Evolutionary conservation across 2,329 filamentous ascomycete genomes (phyloP), one percentile per base, ranked within the genome.

Genomic region (Aspergillus candidus): DNA sequence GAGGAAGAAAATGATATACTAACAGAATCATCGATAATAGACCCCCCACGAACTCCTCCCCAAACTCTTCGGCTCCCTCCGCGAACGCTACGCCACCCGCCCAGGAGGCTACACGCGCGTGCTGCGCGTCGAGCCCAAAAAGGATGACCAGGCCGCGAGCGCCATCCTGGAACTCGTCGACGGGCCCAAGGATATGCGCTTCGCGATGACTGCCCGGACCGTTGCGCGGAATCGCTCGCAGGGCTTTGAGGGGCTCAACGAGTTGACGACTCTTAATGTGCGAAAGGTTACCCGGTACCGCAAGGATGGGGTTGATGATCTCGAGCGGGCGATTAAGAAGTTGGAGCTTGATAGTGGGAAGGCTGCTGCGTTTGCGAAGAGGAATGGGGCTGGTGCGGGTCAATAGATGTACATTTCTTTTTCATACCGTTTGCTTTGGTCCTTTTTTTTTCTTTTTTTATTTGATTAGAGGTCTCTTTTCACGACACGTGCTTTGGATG

Each of bases 111-210:
- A 97, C 76, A 98, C 93, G 13, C 87, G 93, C 35, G 87, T 98
- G 10, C 80, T 96, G 38, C 87, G 89, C 55, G 89, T 94, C 53
- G 91, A 97, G 70, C 86, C 93, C 45, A 79, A 86, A 59, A 88
- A 91, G 67, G 78, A 79, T 60, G 91, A 97, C 67, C 88, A 96
- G 71, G 91, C 87, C 7, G 80, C 83, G 51, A 90, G 85, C 30
- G 91, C 93, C 15, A 90, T 98, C 52, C 82, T 98, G 38, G 89
- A 97, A 70, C 79, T 98, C 29, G 90, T 98, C 49, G 93, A 98
- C 68, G 90, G 91, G 31, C 88, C 89, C 30, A 86, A 84, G 65
- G 93, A 98, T 69, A 87, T 95, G 74, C 86, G 90, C 30, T 96
- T 96, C 71, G 88, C 88, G 59, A 83, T 97, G 79, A 95, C 90